Percentiles rank a stretch among this genome's conserved stretches.
Conservation (phyloP, 306 rosid genomes). For the Vicia sativa region DNA sequence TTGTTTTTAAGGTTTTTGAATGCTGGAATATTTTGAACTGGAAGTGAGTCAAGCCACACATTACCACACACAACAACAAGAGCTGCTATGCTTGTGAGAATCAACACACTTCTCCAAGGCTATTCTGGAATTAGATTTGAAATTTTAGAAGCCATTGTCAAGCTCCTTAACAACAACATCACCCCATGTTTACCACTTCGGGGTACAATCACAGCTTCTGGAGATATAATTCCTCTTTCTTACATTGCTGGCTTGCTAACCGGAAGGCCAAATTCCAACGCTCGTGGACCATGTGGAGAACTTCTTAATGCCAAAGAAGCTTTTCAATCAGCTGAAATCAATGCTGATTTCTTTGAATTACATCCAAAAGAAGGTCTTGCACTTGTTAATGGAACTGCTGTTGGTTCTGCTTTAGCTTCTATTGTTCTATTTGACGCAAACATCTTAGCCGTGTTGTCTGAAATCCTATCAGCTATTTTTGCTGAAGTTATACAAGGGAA, state of each 20-base stretch:
- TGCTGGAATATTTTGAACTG: no score
- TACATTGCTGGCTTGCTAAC: constrained; percentile 79
- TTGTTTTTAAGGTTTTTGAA: neutral
- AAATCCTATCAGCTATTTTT: no score
- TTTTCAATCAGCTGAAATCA: constrained; percentile 51
- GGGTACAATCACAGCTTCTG: constrained; percentile 79
- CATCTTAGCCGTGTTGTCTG: no score
- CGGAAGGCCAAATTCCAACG: constrained; percentile 73
- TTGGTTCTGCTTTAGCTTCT: no score
- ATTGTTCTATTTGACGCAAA: no score
- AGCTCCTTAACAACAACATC: constrained; percentile 66
- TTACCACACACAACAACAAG: constrained; percentile 67
- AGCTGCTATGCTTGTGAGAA: constrained; percentile 83
- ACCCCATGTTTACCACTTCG: constrained; percentile 89
- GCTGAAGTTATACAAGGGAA: no score
- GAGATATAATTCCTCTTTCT: constrained; percentile 87
- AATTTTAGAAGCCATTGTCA: constrained; percentile 82
- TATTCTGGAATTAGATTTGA: constrained; percentile 90
- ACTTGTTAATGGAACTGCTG: no score
- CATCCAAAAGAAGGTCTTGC: no score
- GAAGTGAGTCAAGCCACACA: constrained; percentile 29
- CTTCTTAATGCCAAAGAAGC: constrained; percentile 52
- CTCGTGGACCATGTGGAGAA: constrained; percentile 48
- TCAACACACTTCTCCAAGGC: constrained; percentile 90
- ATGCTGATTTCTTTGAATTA: no score